Base-by-base conservation (phyloP, 371 early-diverging fungal genomes). In the Mortierella sp. region DNA sequence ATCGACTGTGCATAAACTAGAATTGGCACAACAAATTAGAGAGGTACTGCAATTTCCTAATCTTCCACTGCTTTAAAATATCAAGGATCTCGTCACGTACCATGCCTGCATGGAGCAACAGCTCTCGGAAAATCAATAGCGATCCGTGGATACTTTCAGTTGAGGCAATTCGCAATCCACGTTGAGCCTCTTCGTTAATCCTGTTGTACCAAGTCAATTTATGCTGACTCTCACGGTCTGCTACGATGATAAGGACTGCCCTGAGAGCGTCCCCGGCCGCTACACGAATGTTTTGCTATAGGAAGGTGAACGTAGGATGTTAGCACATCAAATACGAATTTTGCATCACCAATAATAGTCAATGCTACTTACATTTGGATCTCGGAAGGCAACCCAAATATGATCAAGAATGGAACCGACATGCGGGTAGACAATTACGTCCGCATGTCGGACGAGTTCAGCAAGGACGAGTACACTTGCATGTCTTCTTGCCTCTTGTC, bases 61-160 rank as follows among this genome's bases (percentile, higher is more conserved):
- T 37, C 37, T 48, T 15, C 37, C 3, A 37, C 37, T 37, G 37
- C 37, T 37, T 9, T 37, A 37, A 37, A 37, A 37, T 18, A 30
- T 26, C 60, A 23, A 21, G 58, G 29, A 19, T 7, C 21, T 4
- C 15, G 6, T 62, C 6, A 52, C 80, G 57, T 81, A 94, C 94
- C 92, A 92, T 92, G 55, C 94, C 94, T 19, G 97, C 90, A 69
- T 94, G 93, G 55, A 86, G 79, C 18, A 98, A 77, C 58, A 99
- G 77, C 76, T 94, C 96, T 53, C 92, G 84, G 75, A 93, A 88
- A 0, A 93, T 92, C 60, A 99, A 84, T 26, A 98, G 84, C 45
- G 94, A 90, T 4, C 96, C 98, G 77, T 99, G 98, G 18, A 94
- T 90, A n/a, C 91, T 87, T 62, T 99, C 99, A 1, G 88, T 84